Evolutionary conservation across 345 rosid genomes (phyloP).

Genomic region (Populus davidiana): DNA sequence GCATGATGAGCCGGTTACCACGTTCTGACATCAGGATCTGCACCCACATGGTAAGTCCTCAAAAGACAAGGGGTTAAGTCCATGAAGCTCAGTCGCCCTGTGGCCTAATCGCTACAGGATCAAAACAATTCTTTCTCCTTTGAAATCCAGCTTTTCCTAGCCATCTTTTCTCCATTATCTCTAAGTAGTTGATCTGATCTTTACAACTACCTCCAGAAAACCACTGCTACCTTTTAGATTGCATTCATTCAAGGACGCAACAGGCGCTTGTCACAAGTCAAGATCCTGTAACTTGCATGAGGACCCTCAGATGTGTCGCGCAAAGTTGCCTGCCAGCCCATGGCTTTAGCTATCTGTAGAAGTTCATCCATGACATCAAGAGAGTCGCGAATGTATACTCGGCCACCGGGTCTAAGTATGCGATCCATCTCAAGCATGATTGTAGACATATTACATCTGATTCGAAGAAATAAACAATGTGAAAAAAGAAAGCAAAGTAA

Average conservation of each 20-base stretch:
- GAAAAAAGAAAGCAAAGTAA: background rate
- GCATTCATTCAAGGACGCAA: conserved; percentile 31
- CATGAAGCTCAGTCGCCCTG: background rate
- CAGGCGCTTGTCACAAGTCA: conserved; percentile 69
- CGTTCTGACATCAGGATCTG: background rate
- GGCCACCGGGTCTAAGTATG: conserved; percentile 93
- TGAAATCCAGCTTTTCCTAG: no score
- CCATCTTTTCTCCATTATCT: background rate
- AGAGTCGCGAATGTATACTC: conserved; percentile 75
- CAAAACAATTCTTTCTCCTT: background rate
- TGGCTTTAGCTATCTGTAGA: conserved; percentile 66
- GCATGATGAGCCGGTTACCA: background rate
- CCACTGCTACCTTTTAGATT: background rate
- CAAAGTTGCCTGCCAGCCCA: conserved; percentile 68
- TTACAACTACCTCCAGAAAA: conserved; percentile 7
- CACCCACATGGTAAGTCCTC: background rate
- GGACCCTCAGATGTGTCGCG: conserved; percentile 93
- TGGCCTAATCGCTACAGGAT: background rate
- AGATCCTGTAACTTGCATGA: conserved; percentile 83
- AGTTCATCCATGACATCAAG: conserved; percentile 74
- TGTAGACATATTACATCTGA: conserved; percentile 83
- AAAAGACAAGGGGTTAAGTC: background rate
- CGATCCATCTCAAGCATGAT: conserved; percentile 99
- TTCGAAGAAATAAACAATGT: background rate
- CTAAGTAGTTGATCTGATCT: background rate